These are phyloP conservation scores for Cryphonectria parasitica DNA, from an alignment of 2,329 filamentous ascomycete genomes.

Conservation along the genomic window DNA sequence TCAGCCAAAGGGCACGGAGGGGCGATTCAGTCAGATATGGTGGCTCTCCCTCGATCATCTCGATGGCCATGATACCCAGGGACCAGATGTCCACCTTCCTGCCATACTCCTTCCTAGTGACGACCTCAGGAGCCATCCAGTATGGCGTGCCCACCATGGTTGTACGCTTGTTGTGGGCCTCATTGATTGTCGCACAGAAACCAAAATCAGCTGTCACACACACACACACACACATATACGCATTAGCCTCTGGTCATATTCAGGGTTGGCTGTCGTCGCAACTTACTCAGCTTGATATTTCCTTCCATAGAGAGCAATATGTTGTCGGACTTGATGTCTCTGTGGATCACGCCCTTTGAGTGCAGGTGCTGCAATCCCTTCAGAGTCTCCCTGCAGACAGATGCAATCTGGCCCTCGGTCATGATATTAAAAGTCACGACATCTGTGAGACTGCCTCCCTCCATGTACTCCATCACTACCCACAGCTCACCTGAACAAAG, in stretches of 20 bases:
- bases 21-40: conserved; percentile 96
- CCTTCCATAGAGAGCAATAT: conserved; percentile 92
- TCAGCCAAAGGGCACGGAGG: conserved; percentile 88
- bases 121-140: conserved; percentile 99
- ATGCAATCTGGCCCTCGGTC: conserved; percentile 96
- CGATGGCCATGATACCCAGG: conserved; percentile 98
- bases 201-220: conserved; percentile 80
- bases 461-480: conserved; percentile 99
- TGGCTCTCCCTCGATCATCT: conserved; percentile 99
- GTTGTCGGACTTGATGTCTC: conserved; percentile 99
- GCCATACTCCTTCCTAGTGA: conserved; percentile 96
- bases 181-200: conserved; percentile 98
- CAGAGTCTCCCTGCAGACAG: conserved; percentile 91
- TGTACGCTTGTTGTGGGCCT: conserved; percentile 93
- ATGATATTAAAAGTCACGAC: conserved; percentile 99
- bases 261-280: conserved; percentile 17
- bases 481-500: conserved; percentile 87
- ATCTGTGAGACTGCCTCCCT: conserved; percentile 94
- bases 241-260: conserved; percentile 5
- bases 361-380: conserved; percentile 93
- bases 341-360: conserved; percentile 96
- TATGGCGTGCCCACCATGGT: conserved; percentile 99
- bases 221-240: no score
- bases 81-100: conserved; percentile 99
- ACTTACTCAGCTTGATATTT: conserved; percentile 94